Evolutionary conservation across 2,329 filamentous ascomycete genomes (phyloP), one percentile per base, ranked within the genome.

Genomic region (Aspergillus transmontanensis): DNA sequence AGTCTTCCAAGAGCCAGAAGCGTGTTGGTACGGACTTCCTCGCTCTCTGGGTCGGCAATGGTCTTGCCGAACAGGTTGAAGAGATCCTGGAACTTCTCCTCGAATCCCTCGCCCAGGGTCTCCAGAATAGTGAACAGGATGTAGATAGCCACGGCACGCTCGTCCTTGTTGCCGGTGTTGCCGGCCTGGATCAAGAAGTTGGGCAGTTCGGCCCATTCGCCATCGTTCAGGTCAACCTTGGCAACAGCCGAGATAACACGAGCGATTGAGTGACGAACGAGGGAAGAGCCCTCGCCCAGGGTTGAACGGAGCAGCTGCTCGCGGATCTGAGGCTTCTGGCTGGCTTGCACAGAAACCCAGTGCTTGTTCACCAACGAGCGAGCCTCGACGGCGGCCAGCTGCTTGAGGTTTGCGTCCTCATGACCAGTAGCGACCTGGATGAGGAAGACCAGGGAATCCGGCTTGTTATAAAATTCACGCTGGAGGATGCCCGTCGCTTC

Each of bases 11-110:
- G 86, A 65, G 93, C 93, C 74, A 96, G 87, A 80, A 97, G 89
- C 36, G 95, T 96, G 84, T 97, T 98, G 82, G 97, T 89, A 72
- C 94, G 90, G 62, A 99, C 95, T 77, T 97, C 93, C 66, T 91
- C 87, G 78, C 93, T 97, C 80, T 96, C 89, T 1, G 92, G 89
- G 75, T 98, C 95, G 73, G 91, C 89, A 73, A 99, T 95, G 55
- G 94, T 96, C 78, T 89, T 90, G 79, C 85, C 84, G 82, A 98
- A 97, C 30, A 98, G 85, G 72, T 86, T 85, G 73, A 98, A 92
- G 64, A 98, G 87, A 75, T 92, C 89, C 63, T 85, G 80, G 71
- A 93, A 87, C 79, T 95, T 91, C 73, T 94, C 91, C 72, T 88
- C 87, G 79, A 97, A 96, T 70, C 89, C 86, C 69, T 93, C 89